Evolutionary conservation across 1,284 basidiomycete species (phyloP).

Genomic region (Puccinia triticina): DNA sequence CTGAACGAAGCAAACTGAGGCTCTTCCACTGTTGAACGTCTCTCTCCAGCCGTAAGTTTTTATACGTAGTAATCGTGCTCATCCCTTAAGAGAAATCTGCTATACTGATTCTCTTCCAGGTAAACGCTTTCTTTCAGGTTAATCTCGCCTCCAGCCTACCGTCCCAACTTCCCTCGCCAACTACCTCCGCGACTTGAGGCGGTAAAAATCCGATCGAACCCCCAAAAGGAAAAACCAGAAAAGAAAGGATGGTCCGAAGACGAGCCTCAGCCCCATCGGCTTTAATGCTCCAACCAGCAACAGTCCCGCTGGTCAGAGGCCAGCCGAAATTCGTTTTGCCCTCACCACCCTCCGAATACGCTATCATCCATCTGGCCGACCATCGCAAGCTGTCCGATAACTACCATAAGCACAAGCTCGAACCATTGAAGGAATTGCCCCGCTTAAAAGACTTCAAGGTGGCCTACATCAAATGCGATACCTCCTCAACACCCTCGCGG

Average conservation of each 20-base stretch:
- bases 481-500: not conserved
- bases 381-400: constrained; percentile 30
- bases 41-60: no score
- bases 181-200: no score
- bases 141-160: no score
- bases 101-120: no score
- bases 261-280: constrained; percentile 41
- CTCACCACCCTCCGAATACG: constrained; percentile 43
- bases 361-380: constrained; percentile 42
- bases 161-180: no score
- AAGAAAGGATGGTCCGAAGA: constrained; percentile 29
- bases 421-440: constrained; percentile 38
- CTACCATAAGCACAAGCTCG: constrained; percentile 15
- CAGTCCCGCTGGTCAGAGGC: constrained; percentile 36
- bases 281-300: constrained; percentile 29
- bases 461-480: constrained; percentile 13
- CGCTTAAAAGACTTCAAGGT: constrained; percentile 29
- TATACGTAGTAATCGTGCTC: no score
- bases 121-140: no score
- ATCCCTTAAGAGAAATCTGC: no score
- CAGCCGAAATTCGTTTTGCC: constrained; percentile 44
- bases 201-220: not conserved
- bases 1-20: not conserved
- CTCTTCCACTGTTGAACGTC: not conserved
- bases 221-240: not conserved